Evolutionary conservation across 129 eudicot genomes (phyloP), one percentile per base, ranked within the genome.

Genomic region (Kitagawia praeruptora): DNA sequence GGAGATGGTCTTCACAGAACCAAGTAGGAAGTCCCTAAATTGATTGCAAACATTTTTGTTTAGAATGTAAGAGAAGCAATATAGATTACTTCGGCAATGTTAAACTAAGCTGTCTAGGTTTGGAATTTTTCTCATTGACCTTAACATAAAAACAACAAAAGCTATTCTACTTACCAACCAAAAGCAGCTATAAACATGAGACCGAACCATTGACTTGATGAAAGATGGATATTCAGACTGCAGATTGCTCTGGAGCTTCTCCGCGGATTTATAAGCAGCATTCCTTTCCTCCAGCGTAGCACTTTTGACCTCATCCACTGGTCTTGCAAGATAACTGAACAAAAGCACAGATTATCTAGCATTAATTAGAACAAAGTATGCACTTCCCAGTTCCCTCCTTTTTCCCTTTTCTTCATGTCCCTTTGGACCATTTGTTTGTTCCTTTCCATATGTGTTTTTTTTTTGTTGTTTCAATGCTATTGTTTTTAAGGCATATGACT

Each of bases 171-270:
- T 87, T 85, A 92, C 96, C 97, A 92, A 74, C 97, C 97, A 92
- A 83, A 92, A 92, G 82, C 93, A 92, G 86, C 96, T 92, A 79
- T 92, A 92, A 75, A 92, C 97, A 87, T 92, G 97, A 74, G 96
- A 92, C 34, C 97, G 93, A 76, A 90, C 81, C 97, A 92, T 92
- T 75, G 97, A 90, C 83, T 92, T 90, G 70, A 92, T 77, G 79
- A 90, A 92, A 76, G 85, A 90, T 76, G 97, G 97, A 81, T 81
- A 85, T 63, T 75, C 86, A 66, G 90, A 84, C 81, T 84, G 87
- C 77, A 90, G 84, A 63, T 88, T 85, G 88, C 87, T 81, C 79
- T 85, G 87, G 66, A 90, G 85, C 87, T 92, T 90, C 85, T 92
- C 93, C 5, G 96, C 97, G 37, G 67, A 80, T 73, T 78, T 83